phyloP scores from a whole-genome alignment of 805 yeast species.

The Yarrowia deformans region DNA sequence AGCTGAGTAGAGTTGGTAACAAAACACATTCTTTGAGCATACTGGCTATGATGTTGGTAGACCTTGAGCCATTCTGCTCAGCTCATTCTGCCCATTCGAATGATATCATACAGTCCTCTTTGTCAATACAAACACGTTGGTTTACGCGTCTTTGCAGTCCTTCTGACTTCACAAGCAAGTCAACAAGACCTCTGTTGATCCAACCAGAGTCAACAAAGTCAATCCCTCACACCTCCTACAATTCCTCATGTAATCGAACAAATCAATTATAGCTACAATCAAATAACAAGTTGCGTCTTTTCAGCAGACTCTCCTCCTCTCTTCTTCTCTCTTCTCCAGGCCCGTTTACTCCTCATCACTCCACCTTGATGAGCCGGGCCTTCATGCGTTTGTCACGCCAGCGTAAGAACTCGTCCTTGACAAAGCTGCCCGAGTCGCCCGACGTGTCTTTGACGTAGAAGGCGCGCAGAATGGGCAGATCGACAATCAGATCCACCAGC shows the following conservation, averaged over 20 bases:
- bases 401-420: constrained; percentile 48
- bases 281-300: constrained; percentile 25
- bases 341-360: not conserved
- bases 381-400: constrained; percentile 46
- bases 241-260: not conserved
- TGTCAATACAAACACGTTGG: too few relatives aligned
- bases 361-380: constrained; percentile 33
- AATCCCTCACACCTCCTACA: not conserved
- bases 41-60: too few relatives aligned
- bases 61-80: too few relatives aligned
- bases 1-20: too few relatives aligned
- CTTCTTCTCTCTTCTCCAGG: too few relatives aligned
- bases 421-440: constrained; percentile 48
- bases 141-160: too few relatives aligned
- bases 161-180: too few relatives aligned
- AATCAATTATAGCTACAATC: constrained; percentile 32
- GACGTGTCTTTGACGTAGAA: constrained; percentile 53
- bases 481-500: constrained; percentile 67
- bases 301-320: not conserved
- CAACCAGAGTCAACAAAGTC: too few relatives aligned
- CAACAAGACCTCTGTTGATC: too few relatives aligned
- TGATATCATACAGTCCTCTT: too few relatives aligned
- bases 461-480: constrained; percentile 60
- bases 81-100: too few relatives aligned
- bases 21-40: too few relatives aligned